These are phyloP conservation scores for Amaranthus palmeri DNA, from an alignment of 148 eudicot genomes.

Conservation along the genomic window DNA sequence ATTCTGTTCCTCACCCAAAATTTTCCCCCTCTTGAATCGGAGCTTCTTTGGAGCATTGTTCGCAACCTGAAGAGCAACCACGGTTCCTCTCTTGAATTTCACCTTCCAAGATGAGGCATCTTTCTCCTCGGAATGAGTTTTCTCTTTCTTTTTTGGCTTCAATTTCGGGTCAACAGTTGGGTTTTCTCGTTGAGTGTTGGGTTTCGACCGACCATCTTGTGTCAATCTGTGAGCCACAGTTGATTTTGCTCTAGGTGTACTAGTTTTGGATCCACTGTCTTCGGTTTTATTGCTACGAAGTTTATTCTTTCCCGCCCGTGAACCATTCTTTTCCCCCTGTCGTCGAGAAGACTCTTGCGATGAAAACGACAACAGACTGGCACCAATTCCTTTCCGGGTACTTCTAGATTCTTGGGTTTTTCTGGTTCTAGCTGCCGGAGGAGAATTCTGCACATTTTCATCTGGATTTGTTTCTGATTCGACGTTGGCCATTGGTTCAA, in stretches of 20 bases:
- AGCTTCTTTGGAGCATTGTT: constrained; percentile 41
- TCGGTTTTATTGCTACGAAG: constrained; percentile 18
- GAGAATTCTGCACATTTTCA: constrained; percentile 15
- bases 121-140: constrained; percentile 28
- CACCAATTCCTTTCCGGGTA: constrained; percentile 18
- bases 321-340: constrained; percentile 13
- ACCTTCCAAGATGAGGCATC: constrained; percentile 39
- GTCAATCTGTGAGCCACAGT: constrained; percentile 22
- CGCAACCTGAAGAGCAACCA: constrained; percentile 38
- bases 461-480: constrained; percentile 2
- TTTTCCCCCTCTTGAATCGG: constrained; percentile 34
- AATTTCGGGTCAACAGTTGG: constrained; percentile 20
- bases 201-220: constrained; percentile 20
- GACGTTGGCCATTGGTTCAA: constrained; percentile 21
- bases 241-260: constrained; percentile 26
- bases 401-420: constrained; percentile 23
- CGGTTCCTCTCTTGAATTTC: constrained; percentile 49
- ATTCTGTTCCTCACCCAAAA: constrained; percentile 32
- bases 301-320: constrained; percentile 14
- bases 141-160: constrained; percentile 28
- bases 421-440: constrained; percentile 14
- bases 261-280: constrained; percentile 22
- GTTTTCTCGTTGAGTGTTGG: constrained; percentile 26
- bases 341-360: constrained; percentile 12
- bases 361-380: constrained; percentile 17